These are phyloP conservation scores for Argentina anserina DNA, from an alignment of 306 rosid genomes.

Conservation along the genomic window DNA sequence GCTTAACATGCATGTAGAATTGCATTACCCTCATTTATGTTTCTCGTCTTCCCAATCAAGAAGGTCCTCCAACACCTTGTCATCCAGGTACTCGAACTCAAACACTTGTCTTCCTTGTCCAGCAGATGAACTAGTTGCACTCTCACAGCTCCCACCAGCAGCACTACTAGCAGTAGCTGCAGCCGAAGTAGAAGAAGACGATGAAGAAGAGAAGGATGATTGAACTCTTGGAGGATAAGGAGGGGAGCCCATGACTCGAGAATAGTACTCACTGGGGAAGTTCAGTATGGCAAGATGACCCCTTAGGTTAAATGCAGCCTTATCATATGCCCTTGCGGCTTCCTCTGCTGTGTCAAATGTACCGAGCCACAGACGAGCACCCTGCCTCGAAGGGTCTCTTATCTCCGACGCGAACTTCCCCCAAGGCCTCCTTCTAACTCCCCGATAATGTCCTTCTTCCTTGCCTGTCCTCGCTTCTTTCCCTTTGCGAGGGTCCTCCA, in stretches of 20 bases:
- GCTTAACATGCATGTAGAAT: no score
- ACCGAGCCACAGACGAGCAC: constrained; percentile 77
- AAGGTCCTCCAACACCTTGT: constrained; percentile 70
- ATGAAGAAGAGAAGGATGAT: constrained; percentile 16
- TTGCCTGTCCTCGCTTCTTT: constrained; percentile 31
- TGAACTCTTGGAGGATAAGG: constrained; percentile 56
- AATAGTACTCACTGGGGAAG: constrained; percentile 73
- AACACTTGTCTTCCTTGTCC: constrained; percentile 42
- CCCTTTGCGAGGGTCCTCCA: constrained; percentile 47
- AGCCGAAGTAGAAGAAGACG: constrained; percentile 12
- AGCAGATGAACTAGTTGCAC: constrained; percentile 28
- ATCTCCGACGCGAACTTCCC: constrained; percentile 89
- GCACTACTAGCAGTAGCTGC: neutral
- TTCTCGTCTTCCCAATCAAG: constrained; percentile 53
- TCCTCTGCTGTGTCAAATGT: constrained; percentile 81
- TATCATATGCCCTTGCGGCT: constrained; percentile 78
- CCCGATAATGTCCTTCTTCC: constrained; percentile 56
- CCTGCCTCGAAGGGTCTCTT: constrained; percentile 69
- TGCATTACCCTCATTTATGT: constrained; percentile 28
- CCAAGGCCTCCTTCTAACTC: constrained; percentile 74
- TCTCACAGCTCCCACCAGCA: constrained; percentile 11
- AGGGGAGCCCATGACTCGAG: constrained; percentile 51
- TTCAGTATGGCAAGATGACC: constrained; percentile 76
- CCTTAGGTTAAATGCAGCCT: constrained; percentile 70
- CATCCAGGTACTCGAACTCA: constrained; percentile 70